phyloP scores from a whole-genome alignment of 352 stramenopile species.

The Elongisporangium senticosum region DNA sequence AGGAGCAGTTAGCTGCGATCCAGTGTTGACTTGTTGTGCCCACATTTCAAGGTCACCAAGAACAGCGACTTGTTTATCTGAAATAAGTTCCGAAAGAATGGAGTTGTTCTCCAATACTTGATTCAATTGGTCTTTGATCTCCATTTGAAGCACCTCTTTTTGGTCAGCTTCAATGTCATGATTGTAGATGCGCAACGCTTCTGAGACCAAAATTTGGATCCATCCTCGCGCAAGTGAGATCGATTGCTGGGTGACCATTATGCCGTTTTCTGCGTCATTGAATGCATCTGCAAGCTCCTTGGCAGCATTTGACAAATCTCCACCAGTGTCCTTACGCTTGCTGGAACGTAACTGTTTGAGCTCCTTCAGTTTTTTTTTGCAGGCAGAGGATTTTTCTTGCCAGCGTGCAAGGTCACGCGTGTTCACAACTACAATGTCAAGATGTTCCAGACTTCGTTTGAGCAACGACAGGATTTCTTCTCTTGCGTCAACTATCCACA shows the following conservation, averaged over 20 bases:
- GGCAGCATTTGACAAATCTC: conserved; percentile 20
- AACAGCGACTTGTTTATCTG: conserved; percentile 17
- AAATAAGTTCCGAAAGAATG: conserved; percentile 29
- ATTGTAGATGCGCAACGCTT: conserved; percentile 36
- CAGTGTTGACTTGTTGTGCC: conserved; percentile 18
- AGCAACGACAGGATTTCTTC: conserved; percentile 53
- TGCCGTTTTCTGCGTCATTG: conserved; percentile 33
- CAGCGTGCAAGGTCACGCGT: conserved; percentile 34
- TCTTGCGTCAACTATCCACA: conserved; percentile 44
- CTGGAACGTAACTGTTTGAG: conserved; percentile 22
- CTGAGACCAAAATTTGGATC: conserved; percentile 34
- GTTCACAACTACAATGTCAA: conserved; percentile 30
- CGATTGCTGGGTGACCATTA: conserved; percentile 25
- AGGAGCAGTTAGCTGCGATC: conserved; percentile 4
- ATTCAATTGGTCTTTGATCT: conserved; percentile 22
- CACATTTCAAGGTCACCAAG: conserved; percentile 38
- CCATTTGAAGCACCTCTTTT: conserved; percentile 18
- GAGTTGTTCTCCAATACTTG: conserved; percentile 22
- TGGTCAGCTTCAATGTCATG: conserved; percentile 17
- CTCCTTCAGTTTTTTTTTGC: conserved; percentile 46
- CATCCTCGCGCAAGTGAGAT: conserved; percentile 36
- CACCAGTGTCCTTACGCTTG: conserved; percentile 18
- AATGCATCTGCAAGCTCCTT: conserved; percentile 54
- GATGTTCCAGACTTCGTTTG: conserved; percentile 23
- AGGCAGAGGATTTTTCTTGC: conserved; percentile 30